These are phyloP conservation scores for Penicillium manginii DNA, from an alignment of 495 filamentous ascomycete species.

Conservation along the genomic window DNA sequence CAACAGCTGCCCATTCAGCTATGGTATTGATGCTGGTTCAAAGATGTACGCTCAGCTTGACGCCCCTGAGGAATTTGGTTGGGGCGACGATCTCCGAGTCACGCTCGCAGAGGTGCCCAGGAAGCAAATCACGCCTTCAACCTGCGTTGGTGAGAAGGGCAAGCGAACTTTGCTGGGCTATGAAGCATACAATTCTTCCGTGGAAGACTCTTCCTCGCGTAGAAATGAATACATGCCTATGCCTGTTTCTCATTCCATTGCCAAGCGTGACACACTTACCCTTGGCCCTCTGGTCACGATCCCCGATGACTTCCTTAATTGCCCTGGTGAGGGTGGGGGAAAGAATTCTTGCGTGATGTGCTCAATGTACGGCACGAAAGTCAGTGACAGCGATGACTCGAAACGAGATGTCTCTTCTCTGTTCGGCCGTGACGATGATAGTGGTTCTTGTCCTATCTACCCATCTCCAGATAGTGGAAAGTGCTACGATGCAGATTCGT, in stretches of 20 bases:
- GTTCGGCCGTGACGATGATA: constrained; percentile 1
- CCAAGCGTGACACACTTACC: constrained; percentile 1
- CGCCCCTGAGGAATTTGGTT: constrained; percentile 20
- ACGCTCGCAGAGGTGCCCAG: neutral
- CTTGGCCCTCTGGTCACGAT: neutral
- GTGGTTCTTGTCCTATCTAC: constrained; percentile 1
- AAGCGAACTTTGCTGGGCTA: neutral
- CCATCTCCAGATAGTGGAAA: neutral
- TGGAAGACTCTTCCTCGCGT: constrained; percentile 1
- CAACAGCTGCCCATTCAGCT: constrained; percentile 30
- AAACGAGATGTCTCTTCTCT: constrained; percentile 1
- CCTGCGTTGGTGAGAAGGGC: constrained; percentile 1
- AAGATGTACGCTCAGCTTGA: constrained; percentile 20
- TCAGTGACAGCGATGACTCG: constrained; percentile 1
- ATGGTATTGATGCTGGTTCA: constrained; percentile 29
- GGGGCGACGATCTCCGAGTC: neutral
- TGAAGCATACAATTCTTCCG: neutral
- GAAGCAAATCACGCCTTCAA: constrained; percentile 1
- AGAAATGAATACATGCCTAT: neutral
- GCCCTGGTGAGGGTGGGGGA: neutral
- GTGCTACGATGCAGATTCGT: neutral
- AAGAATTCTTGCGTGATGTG: constrained; percentile 1
- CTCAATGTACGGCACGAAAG: constrained; percentile 1
- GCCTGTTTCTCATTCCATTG: neutral
- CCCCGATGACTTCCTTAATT: neutral